phyloP scores from a whole-genome alignment of 179 eudicot genomes.

The Beta corolliflora region DNA sequence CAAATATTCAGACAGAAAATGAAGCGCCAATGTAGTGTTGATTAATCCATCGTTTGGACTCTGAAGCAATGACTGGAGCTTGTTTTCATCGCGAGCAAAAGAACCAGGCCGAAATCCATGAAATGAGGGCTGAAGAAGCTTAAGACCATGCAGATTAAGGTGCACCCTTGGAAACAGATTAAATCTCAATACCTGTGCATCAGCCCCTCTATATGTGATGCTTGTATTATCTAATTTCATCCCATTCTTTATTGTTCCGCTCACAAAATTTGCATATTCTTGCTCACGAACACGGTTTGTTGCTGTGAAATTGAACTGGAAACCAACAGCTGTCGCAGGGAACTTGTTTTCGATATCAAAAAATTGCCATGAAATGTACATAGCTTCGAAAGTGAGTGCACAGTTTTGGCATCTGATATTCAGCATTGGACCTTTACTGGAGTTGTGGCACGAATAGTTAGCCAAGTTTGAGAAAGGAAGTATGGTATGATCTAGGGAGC shows the following conservation, averaged over 20 bases:
- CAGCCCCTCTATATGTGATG: constrained; percentile 65
- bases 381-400: constrained; percentile 46
- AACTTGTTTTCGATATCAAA: constrained; percentile 55
- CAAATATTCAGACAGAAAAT: constrained; percentile 64
- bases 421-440: constrained; percentile 66
- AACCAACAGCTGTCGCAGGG: constrained; percentile 85
- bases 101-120: constrained; percentile 88
- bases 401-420: constrained; percentile 57
- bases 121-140: constrained; percentile 83
- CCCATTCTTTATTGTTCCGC: constrained; percentile 63
- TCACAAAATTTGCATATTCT: constrained; percentile 62
- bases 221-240: constrained; percentile 38
- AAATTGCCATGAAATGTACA: constrained; percentile 78
- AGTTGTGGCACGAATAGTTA: constrained; percentile 65
- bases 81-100: constrained; percentile 44
- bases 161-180: constrained; percentile 76
- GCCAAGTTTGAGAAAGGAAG: constrained; percentile 64
- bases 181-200: constrained; percentile 62
- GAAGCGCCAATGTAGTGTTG: constrained; percentile 60
- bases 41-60: constrained; percentile 58
- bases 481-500: constrained; percentile 48
- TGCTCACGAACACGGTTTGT: constrained; percentile 36
- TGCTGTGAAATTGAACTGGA: constrained; percentile 77
- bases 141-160: constrained; percentile 57
- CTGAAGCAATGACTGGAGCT: constrained; percentile 61